phyloP scores from a whole-genome alignment of 305 asterid species.

The Fraxinus greggii region DNA sequence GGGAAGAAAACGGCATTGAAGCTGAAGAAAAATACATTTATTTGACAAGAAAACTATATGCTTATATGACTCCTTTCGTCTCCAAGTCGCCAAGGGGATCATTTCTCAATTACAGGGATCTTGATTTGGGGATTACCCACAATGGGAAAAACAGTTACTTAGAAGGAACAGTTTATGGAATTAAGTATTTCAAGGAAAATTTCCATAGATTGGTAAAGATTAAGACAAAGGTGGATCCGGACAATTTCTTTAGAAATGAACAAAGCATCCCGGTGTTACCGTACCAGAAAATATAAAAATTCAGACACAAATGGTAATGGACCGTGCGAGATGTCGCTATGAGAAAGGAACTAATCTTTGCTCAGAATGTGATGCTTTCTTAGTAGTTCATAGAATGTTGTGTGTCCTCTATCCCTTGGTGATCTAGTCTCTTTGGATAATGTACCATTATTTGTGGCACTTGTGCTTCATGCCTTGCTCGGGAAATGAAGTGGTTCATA shows the following conservation, averaged over 20 bases:
- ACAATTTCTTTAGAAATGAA: conserved; percentile 36
- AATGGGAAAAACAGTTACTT: conserved; percentile 22
- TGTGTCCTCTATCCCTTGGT: no score
- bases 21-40: conserved; percentile 6
- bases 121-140: conserved; percentile 29
- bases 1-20: conserved; percentile 9
- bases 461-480: no score
- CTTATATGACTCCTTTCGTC: conserved; percentile 24
- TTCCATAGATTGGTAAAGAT: conserved; percentile 35
- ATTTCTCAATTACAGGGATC: conserved; percentile 30
- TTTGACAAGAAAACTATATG: conserved; percentile 14
- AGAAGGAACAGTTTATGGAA: conserved; percentile 29
- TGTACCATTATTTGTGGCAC: no score
- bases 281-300: neutral
- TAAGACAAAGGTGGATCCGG: conserved; percentile 36
- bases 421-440: no score
- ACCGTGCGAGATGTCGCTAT: neutral
- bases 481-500: neutral
- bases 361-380: neutral
- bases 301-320: neutral
- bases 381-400: neutral
- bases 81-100: conserved; percentile 30
- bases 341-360: neutral
- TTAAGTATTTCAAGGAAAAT: conserved; percentile 30
- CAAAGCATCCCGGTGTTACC: conserved; percentile 32